These are phyloP conservation scores for Rhizophlyctis rosea DNA, from an alignment of 192 early-diverging fungal genomes.

Conservation along the genomic window DNA sequence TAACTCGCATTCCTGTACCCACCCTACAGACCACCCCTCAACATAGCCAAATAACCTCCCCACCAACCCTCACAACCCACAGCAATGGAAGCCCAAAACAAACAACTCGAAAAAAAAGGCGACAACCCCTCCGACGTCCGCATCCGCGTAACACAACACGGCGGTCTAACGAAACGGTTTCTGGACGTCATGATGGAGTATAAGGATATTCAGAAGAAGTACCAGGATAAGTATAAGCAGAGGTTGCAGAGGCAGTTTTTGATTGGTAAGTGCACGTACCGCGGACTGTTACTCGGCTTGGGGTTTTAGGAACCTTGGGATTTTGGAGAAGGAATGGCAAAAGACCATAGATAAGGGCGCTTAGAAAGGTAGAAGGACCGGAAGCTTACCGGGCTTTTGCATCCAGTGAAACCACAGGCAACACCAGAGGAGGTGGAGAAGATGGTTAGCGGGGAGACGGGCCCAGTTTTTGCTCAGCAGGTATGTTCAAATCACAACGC, in stretches of 20 bases:
- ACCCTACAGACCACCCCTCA: neutral
- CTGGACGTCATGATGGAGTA: slow-evolving; percentile 68
- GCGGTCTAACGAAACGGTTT: slow-evolving; percentile 48
- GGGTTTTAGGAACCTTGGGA: no score
- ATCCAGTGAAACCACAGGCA: slow-evolving; percentile 76
- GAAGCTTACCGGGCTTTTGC: no score
- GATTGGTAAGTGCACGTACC: slow-evolving; percentile 60
- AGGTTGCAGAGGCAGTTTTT: slow-evolving; percentile 79
- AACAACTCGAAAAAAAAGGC: slow-evolving; percentile 37
- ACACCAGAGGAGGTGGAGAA: slow-evolving; percentile 71
- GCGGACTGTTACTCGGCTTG: no score
- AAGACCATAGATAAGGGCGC: no score
- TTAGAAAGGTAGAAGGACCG: no score
- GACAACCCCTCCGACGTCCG: slow-evolving; percentile 33
- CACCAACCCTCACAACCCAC: no score
- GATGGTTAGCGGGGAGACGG: slow-evolving; percentile 69
- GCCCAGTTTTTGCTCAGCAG: slow-evolving; percentile 80
- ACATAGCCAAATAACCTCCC: no score
- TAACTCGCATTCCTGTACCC: neutral
- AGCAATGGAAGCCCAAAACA: slow-evolving; percentile 52
- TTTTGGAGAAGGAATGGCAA: no score
- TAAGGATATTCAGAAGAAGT: slow-evolving; percentile 73
- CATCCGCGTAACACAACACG: slow-evolving; percentile 46
- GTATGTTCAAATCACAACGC: slow-evolving; percentile 36
- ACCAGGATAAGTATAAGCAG: slow-evolving; percentile 79